Base-by-base conservation (phyloP, 176 grass and related monocot species). In the Aegilops longissima region DNA sequence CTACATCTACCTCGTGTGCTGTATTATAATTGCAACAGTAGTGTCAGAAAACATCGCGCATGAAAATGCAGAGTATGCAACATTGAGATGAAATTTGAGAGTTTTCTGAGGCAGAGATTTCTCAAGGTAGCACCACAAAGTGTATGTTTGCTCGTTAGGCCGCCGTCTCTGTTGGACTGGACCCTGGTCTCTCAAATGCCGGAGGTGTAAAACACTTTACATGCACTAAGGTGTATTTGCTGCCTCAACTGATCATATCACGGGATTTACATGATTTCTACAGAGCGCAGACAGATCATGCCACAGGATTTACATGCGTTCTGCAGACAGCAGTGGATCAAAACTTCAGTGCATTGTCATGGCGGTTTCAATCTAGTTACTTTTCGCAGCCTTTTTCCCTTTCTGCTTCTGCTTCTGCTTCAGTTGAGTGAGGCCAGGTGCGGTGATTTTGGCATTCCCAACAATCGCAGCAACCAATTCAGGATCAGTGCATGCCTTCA, bases 401-500 rank as follows among this genome's bases (percentile, higher is more conserved):
- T 89, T 94, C 87, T 94, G 91, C 76, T 98, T 98, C 80, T 94
- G 93, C 70, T 94, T 94, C 82, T 88, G 92, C 86, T 98, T 96
- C 45, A 98, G 29, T 14, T 96, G 94, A 40, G 96, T 92, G 66
- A 98, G 88, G 5, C 97, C 94, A 0, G 97, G 94, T 4, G 97
- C 94, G 5, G 97, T 96, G 51, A 98, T 98, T 87, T 96, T 96
- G 62, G 85, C 88, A 25, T 98, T 98, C 25, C 97, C 92, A 21
- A 94, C 78, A 45, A 98, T 96, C 2, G 97, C 92, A 21, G 97
- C 92, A n/a, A 93, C 94, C 85, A 98, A 76, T 91, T 98, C 97
- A 72, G 97, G 92, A 33, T 98, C 97, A 17, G 92, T 98, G 71
- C 97, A 98, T 63, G 93, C 96, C 70, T 98, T 98, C 88, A 98